A percentile compares a stretch with the other conserved stretches of the same genome.
These are phyloP conservation scores for Colletotrichum sp. DNA, from an alignment of 2,329 filamentous ascomycete genomes.

Conservation along the genomic window DNA sequence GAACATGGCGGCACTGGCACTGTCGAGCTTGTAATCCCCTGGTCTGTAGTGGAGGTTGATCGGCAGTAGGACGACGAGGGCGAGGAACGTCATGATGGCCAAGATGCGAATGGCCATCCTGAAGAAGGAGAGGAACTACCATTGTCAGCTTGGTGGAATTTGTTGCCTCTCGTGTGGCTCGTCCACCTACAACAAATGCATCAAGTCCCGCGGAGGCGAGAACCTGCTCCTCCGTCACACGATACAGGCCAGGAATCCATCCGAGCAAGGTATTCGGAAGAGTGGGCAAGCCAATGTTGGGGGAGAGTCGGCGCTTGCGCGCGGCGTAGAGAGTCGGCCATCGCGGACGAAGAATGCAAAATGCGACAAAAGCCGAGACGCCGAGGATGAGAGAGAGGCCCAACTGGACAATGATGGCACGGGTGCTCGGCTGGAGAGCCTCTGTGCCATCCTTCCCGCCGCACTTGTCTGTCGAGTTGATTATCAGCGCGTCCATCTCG, in stretches of 20 bases:
- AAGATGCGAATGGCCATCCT: slow-evolving; percentile 92
- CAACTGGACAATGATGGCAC: slow-evolving; percentile 65
- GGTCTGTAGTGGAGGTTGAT: slow-evolving; percentile 73
- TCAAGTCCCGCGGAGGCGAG: slow-evolving; percentile 90
- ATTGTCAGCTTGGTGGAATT: background rate
- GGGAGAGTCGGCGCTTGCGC: slow-evolving; percentile 75
- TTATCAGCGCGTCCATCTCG: slow-evolving; percentile 14
- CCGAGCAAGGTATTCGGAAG: slow-evolving; percentile 87
- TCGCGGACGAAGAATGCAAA: slow-evolving; percentile 84
- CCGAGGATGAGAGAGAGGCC: slow-evolving; percentile 75
- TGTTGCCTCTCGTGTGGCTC: background rate
- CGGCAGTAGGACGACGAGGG: slow-evolving; percentile 79
- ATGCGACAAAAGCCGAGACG: slow-evolving; percentile 72
- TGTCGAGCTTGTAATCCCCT: slow-evolving; percentile 3
- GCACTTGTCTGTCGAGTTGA: slow-evolving; percentile 22
- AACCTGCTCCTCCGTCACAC: slow-evolving; percentile 86
- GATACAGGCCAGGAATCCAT: slow-evolving; percentile 88
- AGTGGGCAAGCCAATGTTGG: slow-evolving; percentile 67
- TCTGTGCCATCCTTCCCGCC: slow-evolving; percentile 23
- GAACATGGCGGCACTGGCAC: background rate
- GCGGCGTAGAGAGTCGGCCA: slow-evolving; percentile 93
- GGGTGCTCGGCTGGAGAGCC: slow-evolving; percentile 26
- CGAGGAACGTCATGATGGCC: slow-evolving; percentile 78
- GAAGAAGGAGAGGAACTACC: slow-evolving; percentile 86
- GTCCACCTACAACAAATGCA: slow-evolving; percentile 77